phyloP scores from a whole-genome alignment of 2,329 filamentous ascomycete genomes.

The Colletotrichum endophyticum region DNA sequence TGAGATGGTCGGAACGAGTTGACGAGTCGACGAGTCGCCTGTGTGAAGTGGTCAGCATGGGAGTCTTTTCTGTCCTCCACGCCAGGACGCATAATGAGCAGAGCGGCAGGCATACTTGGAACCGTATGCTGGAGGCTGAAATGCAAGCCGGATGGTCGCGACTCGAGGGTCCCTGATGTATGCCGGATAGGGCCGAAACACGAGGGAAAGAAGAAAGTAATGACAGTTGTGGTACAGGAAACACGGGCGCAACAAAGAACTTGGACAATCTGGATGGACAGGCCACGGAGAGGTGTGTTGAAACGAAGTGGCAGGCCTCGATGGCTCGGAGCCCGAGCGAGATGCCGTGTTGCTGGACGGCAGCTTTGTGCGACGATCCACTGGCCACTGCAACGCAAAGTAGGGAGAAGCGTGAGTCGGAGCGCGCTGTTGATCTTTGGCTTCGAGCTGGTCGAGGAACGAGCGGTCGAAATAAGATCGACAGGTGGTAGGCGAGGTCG shows the following conservation, averaged over 20 bases:
- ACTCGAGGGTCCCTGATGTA: background rate
- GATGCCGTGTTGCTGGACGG: background rate
- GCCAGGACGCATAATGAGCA: background rate
- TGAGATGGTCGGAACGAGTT: background rate
- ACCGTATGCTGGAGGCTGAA: background rate
- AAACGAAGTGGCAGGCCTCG: background rate
- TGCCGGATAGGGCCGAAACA: background rate
- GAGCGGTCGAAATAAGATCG: background rate
- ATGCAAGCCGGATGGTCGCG: background rate
- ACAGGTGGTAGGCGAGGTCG: background rate
- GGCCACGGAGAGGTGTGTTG: background rate
- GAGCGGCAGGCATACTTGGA: background rate
- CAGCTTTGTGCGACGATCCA: conserved; percentile 8
- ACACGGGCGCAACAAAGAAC: background rate
- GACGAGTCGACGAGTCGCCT: background rate
- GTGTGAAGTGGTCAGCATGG: background rate
- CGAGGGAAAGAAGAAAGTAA: background rate
- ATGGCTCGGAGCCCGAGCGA: background rate
- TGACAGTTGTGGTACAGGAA: background rate
- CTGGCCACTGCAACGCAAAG: background rate
- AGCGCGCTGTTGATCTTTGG: background rate
- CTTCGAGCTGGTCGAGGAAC: background rate
- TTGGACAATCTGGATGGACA: background rate
- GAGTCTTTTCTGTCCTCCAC: background rate
- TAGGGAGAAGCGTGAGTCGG: background rate